A percentile compares a stretch with the other conserved stretches of the same genome.
These are phyloP conservation scores for barley (Hordeum vulgare) DNA, from an alignment of 176 grass and related monocot genomes.

Conservation along the genomic window DNA sequence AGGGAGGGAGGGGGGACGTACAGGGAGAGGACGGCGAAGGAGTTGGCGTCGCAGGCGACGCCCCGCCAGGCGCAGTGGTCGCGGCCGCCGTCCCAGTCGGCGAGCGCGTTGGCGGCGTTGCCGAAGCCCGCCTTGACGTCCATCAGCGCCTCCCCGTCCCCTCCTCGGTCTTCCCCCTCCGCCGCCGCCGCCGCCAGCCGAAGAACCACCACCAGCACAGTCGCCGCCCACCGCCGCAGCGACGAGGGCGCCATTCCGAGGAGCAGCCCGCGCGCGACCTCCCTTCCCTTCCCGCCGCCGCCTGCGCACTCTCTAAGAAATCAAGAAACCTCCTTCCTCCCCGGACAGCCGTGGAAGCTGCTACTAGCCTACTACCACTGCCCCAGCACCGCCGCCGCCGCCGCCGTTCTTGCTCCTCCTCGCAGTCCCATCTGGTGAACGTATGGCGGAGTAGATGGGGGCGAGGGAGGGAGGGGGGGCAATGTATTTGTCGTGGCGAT, in stretches of 20 bases:
- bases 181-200: neutral
- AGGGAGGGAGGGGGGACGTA: neutral
- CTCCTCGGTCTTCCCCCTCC: neutral
- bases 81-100: constrained; percentile 58
- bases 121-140: constrained; percentile 72
- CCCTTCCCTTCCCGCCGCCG: neutral
- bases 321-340: neutral
- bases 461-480: neutral
- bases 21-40: constrained; percentile 61
- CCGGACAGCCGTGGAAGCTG: neutral
- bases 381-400: neutral
- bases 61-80: constrained; percentile 94
- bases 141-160: constrained; percentile 52
- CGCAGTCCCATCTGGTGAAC: neutral
- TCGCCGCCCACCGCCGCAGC: neutral
- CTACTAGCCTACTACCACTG: neutral
- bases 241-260: neutral
- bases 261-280: neutral
- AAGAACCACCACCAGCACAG: neutral
- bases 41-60: constrained; percentile 73
- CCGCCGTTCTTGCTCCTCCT: neutral
- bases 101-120: constrained; percentile 66
- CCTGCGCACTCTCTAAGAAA: neutral
- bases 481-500: constrained; percentile 24
- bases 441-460: neutral